Evolutionary conservation across 2,329 filamentous ascomycete genomes (phyloP), one percentile per base, ranked within the genome.

Genomic region (Ophiocordyceps camponoti-leonardi): DNA sequence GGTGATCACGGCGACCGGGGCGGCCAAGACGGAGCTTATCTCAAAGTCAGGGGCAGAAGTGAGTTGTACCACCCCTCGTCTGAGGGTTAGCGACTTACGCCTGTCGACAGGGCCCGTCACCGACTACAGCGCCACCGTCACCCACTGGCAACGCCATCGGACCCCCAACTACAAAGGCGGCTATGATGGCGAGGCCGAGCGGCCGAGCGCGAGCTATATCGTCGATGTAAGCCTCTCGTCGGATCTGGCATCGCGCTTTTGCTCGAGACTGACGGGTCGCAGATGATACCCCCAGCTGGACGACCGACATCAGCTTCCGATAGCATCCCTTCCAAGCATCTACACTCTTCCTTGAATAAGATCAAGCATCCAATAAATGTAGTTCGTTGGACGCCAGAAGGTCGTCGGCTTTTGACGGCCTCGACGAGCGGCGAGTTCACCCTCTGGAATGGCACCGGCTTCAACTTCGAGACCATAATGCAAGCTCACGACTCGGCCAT

Each of bases 391-490:
- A 98, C 93, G 16, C 92, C 92, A 7, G 92, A 98, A 63, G 92
- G 92, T 26, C 81, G 92, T 49, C 75, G 92, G 53, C 68, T 98
- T 47, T 72, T 98, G 59, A 96, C 92, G 0, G 92, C 87, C 20
- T 94, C 88, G 0, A 94, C 87, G 53, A 96, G 90, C 60, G 92
- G 92, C 57, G 92, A 98, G 61, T 98, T 98, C 57, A 98, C 93
- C 37, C 66, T 98, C 4, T 98, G 92, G 92, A 98, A 98, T 61
- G 92, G 92, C 50, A 96, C 90, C 41, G 90, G 87, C 22, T 98
- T 98, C 74, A 96, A 98, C 63, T 98, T 98, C 56, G 92, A 98
- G 67, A 96, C 92, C 4, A 95, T 98, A 26, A 95, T 95, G 84
- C 88, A 94, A 68, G 90, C 90, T 37, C 90, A 96, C 62, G 90